Base-by-base conservation (phyloP, 805 yeast species). In the Saccharomycopsis selenospora region DNA sequence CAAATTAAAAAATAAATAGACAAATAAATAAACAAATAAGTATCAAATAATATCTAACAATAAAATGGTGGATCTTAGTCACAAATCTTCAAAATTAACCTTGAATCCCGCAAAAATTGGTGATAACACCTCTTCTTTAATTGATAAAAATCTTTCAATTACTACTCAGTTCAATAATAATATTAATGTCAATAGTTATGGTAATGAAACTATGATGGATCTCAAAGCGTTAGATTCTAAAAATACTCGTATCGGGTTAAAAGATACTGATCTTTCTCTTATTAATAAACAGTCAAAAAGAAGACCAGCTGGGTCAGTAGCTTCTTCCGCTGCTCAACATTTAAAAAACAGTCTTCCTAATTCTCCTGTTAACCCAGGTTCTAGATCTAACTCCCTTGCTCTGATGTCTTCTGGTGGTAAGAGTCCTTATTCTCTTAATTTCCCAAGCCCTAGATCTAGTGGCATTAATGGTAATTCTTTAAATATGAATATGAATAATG, bases 281-380 rank as follows among this genome's bases (percentile, higher is more conserved):
- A 17, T 52, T 24, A 48, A 33, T 27, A 47, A 49, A 14, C 53
- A 42, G 13, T 40, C 36, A 25, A 49, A 55, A n/a, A 25, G 52
- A 20, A 27, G 52, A 20, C 55, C 55, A 8, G 55, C 52, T 5
- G 55, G 55, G 4, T 52, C 55, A 2, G 30, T 52, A 10, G 52
- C 55, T 4, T 28, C 40, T 10, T 48, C 55, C 7, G 55, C 55
- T 13, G 42, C 53, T 7, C 55, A 52, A 28, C 52, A 49, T 40
- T 26, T 52, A 20, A 52, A 52, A 20, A 44, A 42, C 6, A 18
- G 44, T 11, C 47, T 42, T 3, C 40, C 45, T 11, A 22, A 29
- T 24, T 23, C 41, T 8, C 50, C 45, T 13, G 53, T 44, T 11
- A 23, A 30, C 8, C 18, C 38, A 4, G 28, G 23, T 45, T 45